These are phyloP conservation scores for Lunularia cruciata DNA, from an alignment of 225 moss, liverwort and hornwort species.

Conservation along the genomic window DNA sequence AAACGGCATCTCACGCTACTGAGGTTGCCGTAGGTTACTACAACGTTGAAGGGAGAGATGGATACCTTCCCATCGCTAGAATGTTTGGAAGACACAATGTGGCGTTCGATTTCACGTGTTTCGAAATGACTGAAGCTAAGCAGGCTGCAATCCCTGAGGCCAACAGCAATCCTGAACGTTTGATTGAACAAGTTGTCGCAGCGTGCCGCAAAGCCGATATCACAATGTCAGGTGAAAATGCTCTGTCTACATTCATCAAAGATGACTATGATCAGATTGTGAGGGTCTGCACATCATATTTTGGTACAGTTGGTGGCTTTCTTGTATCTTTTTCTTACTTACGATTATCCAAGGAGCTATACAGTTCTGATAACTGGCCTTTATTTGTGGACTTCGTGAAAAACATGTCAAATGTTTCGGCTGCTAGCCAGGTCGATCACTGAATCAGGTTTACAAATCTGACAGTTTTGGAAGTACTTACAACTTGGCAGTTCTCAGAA, in stretches of 20 bases:
- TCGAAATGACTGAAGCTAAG: conserved; percentile 27
- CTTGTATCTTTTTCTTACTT: conserved; percentile 21
- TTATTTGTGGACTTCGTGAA: neutral
- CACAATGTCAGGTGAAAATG: conserved; percentile 17
- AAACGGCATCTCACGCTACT: conserved; percentile 57
- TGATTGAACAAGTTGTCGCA: conserved; percentile 24
- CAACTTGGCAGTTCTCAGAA: no score
- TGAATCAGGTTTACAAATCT: no score
- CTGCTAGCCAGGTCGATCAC: neutral
- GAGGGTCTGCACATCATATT: neutral
- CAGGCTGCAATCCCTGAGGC: conserved; percentile 9
- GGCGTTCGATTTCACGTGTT: conserved; percentile 30
- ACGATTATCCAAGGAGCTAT: conserved; percentile 4
- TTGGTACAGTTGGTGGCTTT: neutral
- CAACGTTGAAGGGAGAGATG: conserved; percentile 51
- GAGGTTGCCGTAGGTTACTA: conserved; percentile 67
- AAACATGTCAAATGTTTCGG: conserved; percentile 1
- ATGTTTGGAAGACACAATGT: conserved; percentile 46
- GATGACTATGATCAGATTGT: conserved; percentile 2
- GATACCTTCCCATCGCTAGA: conserved; percentile 57
- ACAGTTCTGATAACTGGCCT: neutral
- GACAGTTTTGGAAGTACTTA: no score
- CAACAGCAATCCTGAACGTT: conserved; percentile 30
- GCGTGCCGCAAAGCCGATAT: conserved; percentile 5
- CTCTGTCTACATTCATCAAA: neutral